Percentiles rank a stretch among this genome's conserved stretches.
Evolutionary conservation across 768 basidiomycete species (phyloP).

Genomic region (Hygrocybe coccinea): DNA sequence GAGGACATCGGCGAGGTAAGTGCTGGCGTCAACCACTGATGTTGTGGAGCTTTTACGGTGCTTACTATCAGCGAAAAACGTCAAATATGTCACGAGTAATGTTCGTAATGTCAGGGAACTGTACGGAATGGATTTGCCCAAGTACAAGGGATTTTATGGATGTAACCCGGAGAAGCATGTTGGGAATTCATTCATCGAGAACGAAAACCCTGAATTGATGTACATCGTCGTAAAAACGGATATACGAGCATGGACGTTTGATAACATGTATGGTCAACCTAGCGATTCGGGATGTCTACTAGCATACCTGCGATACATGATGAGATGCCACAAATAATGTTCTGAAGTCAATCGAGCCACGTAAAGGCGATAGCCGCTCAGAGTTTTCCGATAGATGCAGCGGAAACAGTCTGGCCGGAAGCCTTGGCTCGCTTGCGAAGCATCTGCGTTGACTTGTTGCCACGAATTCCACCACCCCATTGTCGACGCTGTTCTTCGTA

Average conservation of each 20-base stretch:
- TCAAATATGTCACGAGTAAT: conserved; percentile 76
- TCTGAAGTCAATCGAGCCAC: too few species aligned
- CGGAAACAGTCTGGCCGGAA: conserved; percentile 60
- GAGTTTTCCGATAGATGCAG: conserved; percentile 50
- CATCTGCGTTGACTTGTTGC: conserved; percentile 91
- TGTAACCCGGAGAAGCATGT: conserved; percentile 73
- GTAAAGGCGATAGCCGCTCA: too few species aligned
- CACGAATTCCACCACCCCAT: conserved; percentile 99
- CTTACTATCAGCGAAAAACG: conserved; percentile 79
- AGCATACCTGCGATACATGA: too few species aligned
- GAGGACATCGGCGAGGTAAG: conserved; percentile 64
- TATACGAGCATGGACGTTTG: too few species aligned
- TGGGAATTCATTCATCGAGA: conserved; percentile 82
- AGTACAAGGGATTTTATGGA: conserved; percentile 72
- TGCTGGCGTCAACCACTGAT: conserved; percentile 62
- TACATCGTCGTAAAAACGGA: too few species aligned
- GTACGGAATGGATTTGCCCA: conserved; percentile 55
- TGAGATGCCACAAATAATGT: too few species aligned
- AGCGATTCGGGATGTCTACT: too few species aligned
- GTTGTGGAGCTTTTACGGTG: conserved; percentile 80
- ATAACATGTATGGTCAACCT: too few species aligned
- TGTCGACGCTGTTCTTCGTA: conserved; percentile 86
- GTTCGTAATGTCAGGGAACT: conserved; percentile 75
- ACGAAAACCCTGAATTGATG: conserved; percentile 4
- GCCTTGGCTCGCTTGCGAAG: conserved; percentile 93